A percentile compares a stretch with the other conserved stretches of the same genome.
These are phyloP conservation scores for rapeseed (Brassica napus) DNA, from an alignment of 345 rosid species.

Conservation along the genomic window DNA sequence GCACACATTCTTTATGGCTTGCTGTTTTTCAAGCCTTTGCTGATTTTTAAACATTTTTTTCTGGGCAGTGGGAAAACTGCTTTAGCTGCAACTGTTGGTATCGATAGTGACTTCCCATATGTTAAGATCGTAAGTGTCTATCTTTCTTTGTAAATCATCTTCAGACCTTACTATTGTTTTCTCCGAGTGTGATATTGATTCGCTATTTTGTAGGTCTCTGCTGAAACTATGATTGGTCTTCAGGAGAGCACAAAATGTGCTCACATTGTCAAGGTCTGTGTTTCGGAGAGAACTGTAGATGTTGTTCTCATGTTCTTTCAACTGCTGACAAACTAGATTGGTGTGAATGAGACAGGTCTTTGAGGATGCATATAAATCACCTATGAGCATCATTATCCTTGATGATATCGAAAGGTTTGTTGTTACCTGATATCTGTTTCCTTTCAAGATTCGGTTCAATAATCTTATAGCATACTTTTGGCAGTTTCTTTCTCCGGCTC, in stretches of 20 bases:
- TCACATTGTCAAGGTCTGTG: conserved; percentile 84
- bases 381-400: conserved; percentile 90
- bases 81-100: conserved; percentile 91
- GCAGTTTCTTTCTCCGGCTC: conserved; percentile 3
- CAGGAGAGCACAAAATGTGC: conserved; percentile 97
- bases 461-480: not conserved
- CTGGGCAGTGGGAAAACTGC: conserved; percentile 94
- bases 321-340: conserved; percentile 5
- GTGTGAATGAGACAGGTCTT: conserved; percentile 60
- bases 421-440: conserved; percentile 19
- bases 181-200: conserved; percentile 20
- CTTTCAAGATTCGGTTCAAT: not conserved
- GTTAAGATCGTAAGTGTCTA: conserved; percentile 82
- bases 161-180: not conserved
- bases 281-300: not conserved
- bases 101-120: conserved; percentile 93
- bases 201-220: conserved; percentile 64
- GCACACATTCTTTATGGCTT: not conserved
- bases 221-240: conserved; percentile 95
- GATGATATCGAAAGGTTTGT: conserved; percentile 92
- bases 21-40: conserved; percentile 13
- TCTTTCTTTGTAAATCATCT: conserved; percentile 13
- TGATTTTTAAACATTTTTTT: conserved; percentile 15
- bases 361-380: conserved; percentile 98
- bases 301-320: not conserved